phyloP scores from a whole-genome alignment of 2,329 filamentous ascomycete genomes.

The Neobulgaria alba region DNA sequence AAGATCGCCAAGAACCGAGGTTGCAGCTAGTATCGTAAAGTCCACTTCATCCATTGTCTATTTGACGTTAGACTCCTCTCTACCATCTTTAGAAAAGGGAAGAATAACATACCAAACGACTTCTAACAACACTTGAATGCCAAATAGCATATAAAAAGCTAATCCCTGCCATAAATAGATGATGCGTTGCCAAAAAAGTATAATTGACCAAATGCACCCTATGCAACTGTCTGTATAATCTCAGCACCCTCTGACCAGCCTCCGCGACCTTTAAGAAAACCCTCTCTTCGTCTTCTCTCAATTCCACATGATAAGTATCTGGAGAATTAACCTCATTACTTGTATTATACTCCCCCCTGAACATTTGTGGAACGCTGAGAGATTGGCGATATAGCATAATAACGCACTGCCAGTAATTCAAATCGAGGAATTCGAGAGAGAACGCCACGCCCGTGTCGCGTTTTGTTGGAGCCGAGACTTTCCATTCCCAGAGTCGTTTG shows the following conservation, averaged over 20 bases:
- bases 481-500: constrained; percentile 75
- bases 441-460: constrained; percentile 80
- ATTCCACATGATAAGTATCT: constrained; percentile 53
- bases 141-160: constrained; percentile 96
- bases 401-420: constrained; percentile 97
- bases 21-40: constrained; percentile 87
- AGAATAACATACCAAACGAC: constrained; percentile 59
- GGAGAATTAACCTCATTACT: constrained; percentile 56
- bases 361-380: constrained; percentile 72
- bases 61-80: constrained; percentile 19
- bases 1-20: constrained; percentile 82
- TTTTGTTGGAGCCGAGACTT: constrained; percentile 68
- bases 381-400: constrained; percentile 94
- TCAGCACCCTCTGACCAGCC: constrained; percentile 85
- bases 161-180: constrained; percentile 94
- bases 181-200: constrained; percentile 90
- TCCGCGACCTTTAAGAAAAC: constrained; percentile 94
- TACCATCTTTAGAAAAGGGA: not conserved
- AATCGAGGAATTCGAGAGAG: constrained; percentile 78
- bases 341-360: constrained; percentile 69
- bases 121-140: constrained; percentile 86
- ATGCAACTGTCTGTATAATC: constrained; percentile 84
- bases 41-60: constrained; percentile 92
- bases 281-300: constrained; percentile 74
- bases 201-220: constrained; percentile 86